These are phyloP conservation scores for Croton setiger DNA, from an alignment of 441 rosid species.

Conservation along the genomic window DNA sequence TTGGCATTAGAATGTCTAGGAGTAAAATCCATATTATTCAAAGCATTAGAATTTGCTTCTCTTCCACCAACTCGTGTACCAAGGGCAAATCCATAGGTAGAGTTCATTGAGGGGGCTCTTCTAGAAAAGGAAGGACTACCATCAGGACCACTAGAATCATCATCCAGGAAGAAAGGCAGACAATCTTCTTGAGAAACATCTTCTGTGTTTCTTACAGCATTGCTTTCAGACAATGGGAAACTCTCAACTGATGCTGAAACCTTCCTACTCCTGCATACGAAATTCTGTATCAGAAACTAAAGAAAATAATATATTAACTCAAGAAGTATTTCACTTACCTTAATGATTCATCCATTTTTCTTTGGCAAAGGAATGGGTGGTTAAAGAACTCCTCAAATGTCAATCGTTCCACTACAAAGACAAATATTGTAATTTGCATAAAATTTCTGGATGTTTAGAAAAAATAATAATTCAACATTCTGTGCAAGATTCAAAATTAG, in stretches of 20 bases:
- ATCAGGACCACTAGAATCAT: constrained; percentile 71
- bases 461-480: not conserved
- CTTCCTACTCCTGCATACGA: constrained; percentile 45
- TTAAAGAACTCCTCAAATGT: constrained; percentile 80
- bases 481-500: constrained; percentile 17
- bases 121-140: constrained; percentile 66
- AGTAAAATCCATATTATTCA: constrained; percentile 35
- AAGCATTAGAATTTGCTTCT: constrained; percentile 40
- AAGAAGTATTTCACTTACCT: constrained; percentile 44
- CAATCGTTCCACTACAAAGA: constrained; percentile 60
- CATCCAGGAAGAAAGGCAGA: constrained; percentile 82
- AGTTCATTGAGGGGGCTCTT: constrained; percentile 42
- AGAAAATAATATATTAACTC: constrained; percentile 10
- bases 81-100: constrained; percentile 47
- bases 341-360: constrained; percentile 38
- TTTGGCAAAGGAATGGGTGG: constrained; percentile 56
- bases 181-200: constrained; percentile 77
- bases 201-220: constrained; percentile 46
- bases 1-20: constrained; percentile 40
- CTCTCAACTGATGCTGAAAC: constrained; percentile 39
- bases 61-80: constrained; percentile 44
- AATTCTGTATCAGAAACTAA: constrained; percentile 24
- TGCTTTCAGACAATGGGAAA: constrained; percentile 48
- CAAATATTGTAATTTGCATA: constrained; percentile 1
- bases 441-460: constrained; percentile 7